A percentile compares a stretch with the other conserved stretches of the same genome.
Conservation (phyloP, 2,329 filamentous ascomycete species). For the Trichoderma sp. region DNA sequence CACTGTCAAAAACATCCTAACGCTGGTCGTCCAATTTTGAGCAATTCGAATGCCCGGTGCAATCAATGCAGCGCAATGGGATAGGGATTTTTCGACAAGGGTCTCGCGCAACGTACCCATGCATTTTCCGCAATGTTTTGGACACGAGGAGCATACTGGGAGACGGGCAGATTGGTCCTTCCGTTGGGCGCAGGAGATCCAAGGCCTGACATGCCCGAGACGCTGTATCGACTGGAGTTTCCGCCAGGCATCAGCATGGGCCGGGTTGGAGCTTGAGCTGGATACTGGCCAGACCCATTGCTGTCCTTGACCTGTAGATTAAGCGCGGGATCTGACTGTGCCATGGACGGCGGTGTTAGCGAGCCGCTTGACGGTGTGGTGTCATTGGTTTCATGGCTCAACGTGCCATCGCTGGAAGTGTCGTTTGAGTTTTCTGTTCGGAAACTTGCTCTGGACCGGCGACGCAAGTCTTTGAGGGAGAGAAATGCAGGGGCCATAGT, state of each 20-base stretch:
- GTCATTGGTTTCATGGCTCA: constrained; percentile 57
- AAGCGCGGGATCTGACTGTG: constrained; percentile 63
- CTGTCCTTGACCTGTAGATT: constrained; percentile 57
- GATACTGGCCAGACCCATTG: constrained; percentile 22
- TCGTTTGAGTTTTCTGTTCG: constrained; percentile 62
- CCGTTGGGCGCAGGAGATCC: constrained; percentile 55
- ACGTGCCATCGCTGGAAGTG: constrained; percentile 58
- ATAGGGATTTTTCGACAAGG: background rate
- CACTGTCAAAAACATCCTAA: background rate
- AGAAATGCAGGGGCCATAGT: constrained; percentile 65
- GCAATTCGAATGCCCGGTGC: background rate
- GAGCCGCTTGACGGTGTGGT: constrained; percentile 66
- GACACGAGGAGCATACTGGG: constrained; percentile 77
- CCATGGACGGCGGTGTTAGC: constrained; percentile 71
- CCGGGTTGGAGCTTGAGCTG: constrained; percentile 31
- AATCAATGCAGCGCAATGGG: background rate
- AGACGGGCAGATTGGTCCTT: constrained; percentile 61
- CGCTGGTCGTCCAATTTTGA: background rate
- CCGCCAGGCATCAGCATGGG: constrained; percentile 39
- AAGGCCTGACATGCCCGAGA: constrained; percentile 61
- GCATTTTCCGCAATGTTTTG: constrained; percentile 76
- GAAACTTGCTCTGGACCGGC: constrained; percentile 74
- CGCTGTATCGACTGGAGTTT: constrained; percentile 59
- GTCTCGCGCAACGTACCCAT: constrained; percentile 63
- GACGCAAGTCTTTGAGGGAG: constrained; percentile 66